Evolutionary conservation across 805 yeast genomes (phyloP), one percentile per base, ranked within the genome.

Genomic region (Pichia cabralensis): DNA sequence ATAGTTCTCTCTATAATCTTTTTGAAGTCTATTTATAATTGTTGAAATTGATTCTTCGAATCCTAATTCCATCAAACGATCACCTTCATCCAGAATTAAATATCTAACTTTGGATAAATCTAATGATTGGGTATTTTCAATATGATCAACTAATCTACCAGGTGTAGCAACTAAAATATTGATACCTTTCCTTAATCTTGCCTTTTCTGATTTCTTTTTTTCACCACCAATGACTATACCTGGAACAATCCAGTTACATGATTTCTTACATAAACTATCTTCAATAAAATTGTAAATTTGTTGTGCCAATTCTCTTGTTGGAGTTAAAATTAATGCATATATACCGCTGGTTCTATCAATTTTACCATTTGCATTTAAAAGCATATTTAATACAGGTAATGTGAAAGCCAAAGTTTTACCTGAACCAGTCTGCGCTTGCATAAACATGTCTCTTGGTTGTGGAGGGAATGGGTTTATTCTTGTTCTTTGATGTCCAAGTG

Each of bases 181-280:
- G 22, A 88, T 94, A 44, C 99, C 99, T 56, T 89, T 89, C 52
- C 99, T 71, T 22, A 92, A 60, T 49, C 99, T 65, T 2, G 97
- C 96, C 67, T 92, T 92, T 57, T 92, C 99, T 2, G 95, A 73
- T 52, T 92, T 94, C 57, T 89, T 89, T 70, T 89, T 88, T 55
- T 92, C 99, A 41, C 99, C 99, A 52, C 99, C 99, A 60, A 86
- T 86, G 18, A 92, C 94, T 26, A 88, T 74, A 26, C 97, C 95
- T 1, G 98, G 96, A 5, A 94, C 98, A 28, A 92, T 70, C 56
- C 81, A 74, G 51, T 83, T 94, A 53, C 89, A 80, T 18, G 39
- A 31, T 51, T 88, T 74, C 36, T 80, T 69, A 26, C 78, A 67
- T 22, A 92, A 56, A 14, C 35, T 32, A 2, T 74, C 65, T 46